Evolutionary conservation across 129 eudicot species (phyloP).

Genomic region (Artemisia argyi): DNA sequence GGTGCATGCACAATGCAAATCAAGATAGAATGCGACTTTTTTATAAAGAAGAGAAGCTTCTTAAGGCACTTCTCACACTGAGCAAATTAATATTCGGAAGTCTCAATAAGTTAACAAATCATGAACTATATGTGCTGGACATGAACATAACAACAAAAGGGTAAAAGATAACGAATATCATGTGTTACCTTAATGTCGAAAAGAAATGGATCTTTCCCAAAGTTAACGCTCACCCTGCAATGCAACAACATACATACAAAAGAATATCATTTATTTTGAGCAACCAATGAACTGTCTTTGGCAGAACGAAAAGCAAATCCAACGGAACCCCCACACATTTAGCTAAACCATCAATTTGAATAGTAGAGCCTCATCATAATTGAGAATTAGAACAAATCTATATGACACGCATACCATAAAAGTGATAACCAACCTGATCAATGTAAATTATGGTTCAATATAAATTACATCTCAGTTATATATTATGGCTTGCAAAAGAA

Average conservation of each 20-base stretch:
- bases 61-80: neutral
- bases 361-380: no score
- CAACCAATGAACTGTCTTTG: conserved; percentile 2
- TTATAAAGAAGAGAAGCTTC: conserved; percentile 6
- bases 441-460: neutral
- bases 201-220: conserved; percentile 79
- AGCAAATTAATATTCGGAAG: conserved; percentile 10
- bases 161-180: conserved; percentile 9
- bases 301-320: neutral
- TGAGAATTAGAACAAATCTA: neutral
- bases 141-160: conserved; percentile 10
- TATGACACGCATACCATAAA: neutral
- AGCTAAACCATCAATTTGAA: no score
- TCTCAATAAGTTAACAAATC: neutral
- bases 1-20: no score
- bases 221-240: conserved; percentile 86
- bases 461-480: neutral
- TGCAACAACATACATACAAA: conserved; percentile 13
- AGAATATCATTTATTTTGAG: neutral
- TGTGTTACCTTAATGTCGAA: conserved; percentile 76
- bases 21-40: no score
- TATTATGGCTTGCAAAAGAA: neutral
- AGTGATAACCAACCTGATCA: neutral
- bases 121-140: neutral
- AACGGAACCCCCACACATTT: neutral